Base-by-base conservation (phyloP, 495 filamentous ascomycete species). In the Glonium stellatum region DNA sequence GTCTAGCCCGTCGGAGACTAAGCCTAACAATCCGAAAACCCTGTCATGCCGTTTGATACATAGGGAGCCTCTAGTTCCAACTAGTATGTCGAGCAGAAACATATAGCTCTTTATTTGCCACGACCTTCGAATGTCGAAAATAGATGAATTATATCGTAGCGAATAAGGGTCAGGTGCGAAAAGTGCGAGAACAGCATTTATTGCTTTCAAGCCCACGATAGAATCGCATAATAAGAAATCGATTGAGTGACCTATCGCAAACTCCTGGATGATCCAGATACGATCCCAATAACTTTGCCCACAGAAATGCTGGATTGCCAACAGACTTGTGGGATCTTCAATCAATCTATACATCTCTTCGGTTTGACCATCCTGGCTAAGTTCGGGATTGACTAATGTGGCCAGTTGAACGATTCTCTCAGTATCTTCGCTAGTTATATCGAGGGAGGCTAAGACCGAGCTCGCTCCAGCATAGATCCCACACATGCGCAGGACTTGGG, bases 61-160 rank as follows among this genome's bases (percentile, higher is more conserved):
- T n/a, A 15, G 11, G n/a, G 54, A 56, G 13, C 39, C 23, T 44
- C 25, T 56, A 11, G 54, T 56, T 44, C 12, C 21, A 15, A 18
- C 8, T 19, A 56, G 36, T 19, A 41, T 19, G n/a, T 56, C 54
- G n/a, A 56, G 23, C 34, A 27, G 54, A 11, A 15, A 54, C 51
- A 19, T 31, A 54, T 5, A 54, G 5, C 23, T 15, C 9, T n/a
- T 23, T 18, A 35, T 54, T 23, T 31, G 18, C 27, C 27, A 54
- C 36, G 36, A 39, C 36, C 15, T 39, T 15, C 36, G 15, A 15
- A 39, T 39, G 36, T 39, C 36, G 15, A 39, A 39, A 39, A 39
- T 39, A 39, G 36, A 8, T 39, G 8, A 39, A 39, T 39, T 39
- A 39, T 39, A 39, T 39, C 15, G 36, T 39, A 8, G 36, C 36